Conservation (phyloP, 1,139 yeast genomes). For the Lizanozyma gosingica region DNA sequence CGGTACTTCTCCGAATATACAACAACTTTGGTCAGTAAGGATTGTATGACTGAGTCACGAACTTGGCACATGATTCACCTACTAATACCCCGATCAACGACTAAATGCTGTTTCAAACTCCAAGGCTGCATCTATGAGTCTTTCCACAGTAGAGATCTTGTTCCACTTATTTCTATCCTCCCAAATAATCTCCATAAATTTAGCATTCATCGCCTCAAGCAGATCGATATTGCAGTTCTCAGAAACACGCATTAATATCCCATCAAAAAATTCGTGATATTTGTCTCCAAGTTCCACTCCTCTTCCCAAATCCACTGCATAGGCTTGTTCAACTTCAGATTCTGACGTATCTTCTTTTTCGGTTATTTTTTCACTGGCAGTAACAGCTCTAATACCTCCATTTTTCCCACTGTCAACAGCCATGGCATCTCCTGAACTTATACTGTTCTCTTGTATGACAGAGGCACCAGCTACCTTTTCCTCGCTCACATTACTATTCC, state of each 20-base stretch:
- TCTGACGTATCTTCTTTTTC: constrained; percentile 16
- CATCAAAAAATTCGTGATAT: constrained; percentile 12
- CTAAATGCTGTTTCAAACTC: neutral
- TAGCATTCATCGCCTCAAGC: constrained; percentile 67
- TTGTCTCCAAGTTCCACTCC: constrained; percentile 11
- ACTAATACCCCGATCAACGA: no score
- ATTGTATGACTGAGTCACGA: no score
- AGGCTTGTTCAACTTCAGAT: constrained; percentile 4
- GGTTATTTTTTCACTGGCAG: constrained; percentile 1
- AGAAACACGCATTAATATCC: constrained; percentile 28
- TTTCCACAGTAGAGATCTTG: constrained; percentile 34
- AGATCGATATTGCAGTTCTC: constrained; percentile 52
- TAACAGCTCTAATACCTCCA: no score
- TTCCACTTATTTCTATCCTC: constrained; percentile 58
- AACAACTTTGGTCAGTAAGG: no score
- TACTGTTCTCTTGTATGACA: constrained; percentile 16
- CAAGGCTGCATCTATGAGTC: constrained; percentile 14
- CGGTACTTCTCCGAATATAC: no score
- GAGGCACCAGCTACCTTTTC: constrained; percentile 6
- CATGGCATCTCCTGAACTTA: no score
- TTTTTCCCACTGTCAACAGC: no score
- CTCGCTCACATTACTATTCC: neutral
- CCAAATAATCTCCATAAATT: constrained; percentile 72
- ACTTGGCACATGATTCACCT: no score
- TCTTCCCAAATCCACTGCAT: constrained; percentile 5